Conservation (phyloP, 306 rosid genomes). For the Castanea mollissima region DNA sequence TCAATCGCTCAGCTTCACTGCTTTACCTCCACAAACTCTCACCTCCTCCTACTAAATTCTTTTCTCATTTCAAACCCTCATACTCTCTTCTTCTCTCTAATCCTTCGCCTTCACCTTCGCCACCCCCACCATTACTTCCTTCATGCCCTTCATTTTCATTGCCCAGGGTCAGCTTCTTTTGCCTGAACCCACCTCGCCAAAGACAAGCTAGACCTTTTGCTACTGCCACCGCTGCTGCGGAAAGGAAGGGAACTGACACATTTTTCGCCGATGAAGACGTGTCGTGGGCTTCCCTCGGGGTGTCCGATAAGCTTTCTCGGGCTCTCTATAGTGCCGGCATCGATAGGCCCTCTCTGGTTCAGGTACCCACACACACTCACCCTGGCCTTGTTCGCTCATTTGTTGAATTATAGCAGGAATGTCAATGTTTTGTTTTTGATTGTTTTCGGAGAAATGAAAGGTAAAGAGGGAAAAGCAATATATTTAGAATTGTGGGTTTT, state of each 20-base stretch:
- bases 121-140: neutral
- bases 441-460: neutral
- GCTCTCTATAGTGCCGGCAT: conserved; percentile 70
- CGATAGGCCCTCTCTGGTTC: conserved; percentile 75
- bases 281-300: conserved; percentile 75
- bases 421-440: neutral
- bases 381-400: neutral
- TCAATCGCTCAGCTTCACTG: conserved; percentile 51
- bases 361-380: conserved; percentile 32
- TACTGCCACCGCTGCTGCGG: conserved; percentile 28
- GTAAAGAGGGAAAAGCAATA: neutral
- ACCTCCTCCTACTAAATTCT: conserved; percentile 40
- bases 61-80: conserved; percentile 43
- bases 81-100: conserved; percentile 27
- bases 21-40: conserved; percentile 48
- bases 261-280: conserved; percentile 72
- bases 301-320: conserved; percentile 70
- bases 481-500: too few relatives aligned
- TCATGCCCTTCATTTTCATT: conserved; percentile 25
- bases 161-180: conserved; percentile 33
- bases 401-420: neutral
- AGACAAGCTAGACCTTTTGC: conserved; percentile 35
- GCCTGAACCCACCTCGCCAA: conserved; percentile 25
- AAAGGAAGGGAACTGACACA: conserved; percentile 54
- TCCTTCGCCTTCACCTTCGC: conserved; percentile 4